Base-by-base conservation (phyloP, 2,329 filamentous ascomycete genomes). In the Diplodia scrobiculata region DNA sequence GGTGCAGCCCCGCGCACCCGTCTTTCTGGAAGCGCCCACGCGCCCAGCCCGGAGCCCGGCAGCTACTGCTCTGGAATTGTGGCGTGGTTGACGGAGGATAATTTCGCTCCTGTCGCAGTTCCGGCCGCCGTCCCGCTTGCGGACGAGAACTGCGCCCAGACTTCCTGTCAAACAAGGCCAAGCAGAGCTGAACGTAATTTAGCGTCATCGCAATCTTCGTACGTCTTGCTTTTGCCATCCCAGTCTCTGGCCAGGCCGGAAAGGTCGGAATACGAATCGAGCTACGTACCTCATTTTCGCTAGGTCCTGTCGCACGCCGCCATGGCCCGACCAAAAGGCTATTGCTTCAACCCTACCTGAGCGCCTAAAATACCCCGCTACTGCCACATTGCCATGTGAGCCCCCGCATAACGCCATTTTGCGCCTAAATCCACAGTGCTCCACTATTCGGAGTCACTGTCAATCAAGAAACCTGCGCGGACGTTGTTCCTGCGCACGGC, bases 381-480 rank as follows among this genome's bases (percentile, higher is more conserved):
- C 19, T n/a, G 41, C 41, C n/a, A 45, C 41, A n/a, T 45, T 29
- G 34, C 53, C 53, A 45, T 58, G 19, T 58, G 32, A 38, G 50
- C 60, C 60, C 41, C 63, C 52, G 63, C 63, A 58, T 50, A 58
- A 65, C 63, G 63, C 63, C 62, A 34, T 3, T 29, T 21, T 34
- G 29, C 29, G 29, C 34, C 34, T 19, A 65, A 10, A 53, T 5
- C 27, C 6, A 9, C 36, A 14, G 41, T 53, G 36, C 27, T 11
- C 47, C 48, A 25, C 64, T 71, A 79, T 67, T 79, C 77, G 29
- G 76, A 78, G 71, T 81, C 80, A 66, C 80, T 80, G 54, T 80
- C 79, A 71, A 81, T 71, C 47, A 82, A 71, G 67, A 82, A 81
- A 0, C 78, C 79, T 45, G 77, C 80, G 62, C 79, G 73, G 50